Evolutionary conservation across 305 asterid species (phyloP).

Genomic region (Fraxinus greggii): DNA sequence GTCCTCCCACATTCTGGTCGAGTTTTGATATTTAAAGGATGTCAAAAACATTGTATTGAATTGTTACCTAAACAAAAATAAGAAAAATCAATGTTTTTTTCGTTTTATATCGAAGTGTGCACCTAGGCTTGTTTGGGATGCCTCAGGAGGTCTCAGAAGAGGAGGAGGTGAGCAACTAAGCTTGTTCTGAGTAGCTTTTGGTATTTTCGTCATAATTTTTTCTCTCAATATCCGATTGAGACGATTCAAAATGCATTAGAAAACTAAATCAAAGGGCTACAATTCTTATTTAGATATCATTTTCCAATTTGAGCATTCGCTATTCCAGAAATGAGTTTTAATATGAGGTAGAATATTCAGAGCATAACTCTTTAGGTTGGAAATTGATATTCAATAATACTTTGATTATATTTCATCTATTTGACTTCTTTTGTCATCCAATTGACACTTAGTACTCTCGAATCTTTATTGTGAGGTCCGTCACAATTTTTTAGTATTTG

Average conservation of each 20-base stretch:
- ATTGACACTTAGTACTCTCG: too few relatives aligned
- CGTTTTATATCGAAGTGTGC: too few relatives aligned
- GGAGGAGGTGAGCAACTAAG: background rate
- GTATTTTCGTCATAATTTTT: too few relatives aligned
- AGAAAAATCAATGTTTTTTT: too few relatives aligned
- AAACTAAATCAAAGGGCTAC: background rate
- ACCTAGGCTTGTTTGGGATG: background rate
- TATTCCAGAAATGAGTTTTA: background rate
- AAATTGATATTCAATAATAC: too few relatives aligned
- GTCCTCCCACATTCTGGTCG: background rate
- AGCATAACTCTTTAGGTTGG: background rate
- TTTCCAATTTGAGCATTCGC: background rate
- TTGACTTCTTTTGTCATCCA: too few relatives aligned
- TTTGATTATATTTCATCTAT: too few relatives aligned
- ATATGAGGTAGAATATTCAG: background rate
- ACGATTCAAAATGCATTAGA: background rate
- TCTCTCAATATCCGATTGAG: too few relatives aligned
- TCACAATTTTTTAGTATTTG: too few relatives aligned
- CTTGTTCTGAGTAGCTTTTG: background rate
- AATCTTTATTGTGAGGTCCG: too few relatives aligned
- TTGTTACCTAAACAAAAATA: too few relatives aligned
- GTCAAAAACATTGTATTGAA: too few relatives aligned
- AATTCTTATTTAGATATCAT: background rate
- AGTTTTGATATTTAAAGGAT: background rate
- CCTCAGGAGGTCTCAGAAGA: background rate